phyloP scores from a whole-genome alignment of 164 flowering plant genomes.

The Santalum album region DNA sequence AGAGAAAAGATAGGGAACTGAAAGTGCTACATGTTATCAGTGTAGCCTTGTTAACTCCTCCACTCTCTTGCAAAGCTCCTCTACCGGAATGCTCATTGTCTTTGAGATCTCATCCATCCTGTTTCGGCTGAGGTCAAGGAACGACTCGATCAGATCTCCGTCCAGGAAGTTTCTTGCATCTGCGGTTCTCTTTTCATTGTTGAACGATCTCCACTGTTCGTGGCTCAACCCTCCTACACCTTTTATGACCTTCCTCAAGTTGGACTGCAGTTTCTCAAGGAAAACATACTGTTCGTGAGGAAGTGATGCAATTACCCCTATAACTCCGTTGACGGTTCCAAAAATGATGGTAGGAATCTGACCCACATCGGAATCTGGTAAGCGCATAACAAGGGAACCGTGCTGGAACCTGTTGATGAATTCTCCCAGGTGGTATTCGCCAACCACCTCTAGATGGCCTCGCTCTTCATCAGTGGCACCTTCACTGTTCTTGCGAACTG shows the following conservation, averaged over 20 bases:
- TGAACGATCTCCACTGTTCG: constrained; percentile 92
- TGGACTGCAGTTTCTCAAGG: constrained; percentile 74
- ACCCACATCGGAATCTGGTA: constrained; percentile 92
- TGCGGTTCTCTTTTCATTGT: constrained; percentile 77
- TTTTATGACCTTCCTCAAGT: constrained; percentile 77
- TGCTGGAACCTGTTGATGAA: constrained; percentile 82
- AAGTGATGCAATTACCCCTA: constrained; percentile 88
- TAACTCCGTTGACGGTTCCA: constrained; percentile 85
- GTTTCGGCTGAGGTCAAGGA: constrained; percentile 77
- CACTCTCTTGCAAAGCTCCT: constrained; percentile 92
- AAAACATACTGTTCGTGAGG: constrained; percentile 75
- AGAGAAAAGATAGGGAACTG: no score
- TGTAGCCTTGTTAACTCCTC: constrained; percentile 92
- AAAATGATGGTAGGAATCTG: constrained; percentile 88
- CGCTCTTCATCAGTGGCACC: constrained; percentile 98
- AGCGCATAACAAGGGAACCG: constrained; percentile 93
- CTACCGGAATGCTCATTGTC: constrained; percentile 59
- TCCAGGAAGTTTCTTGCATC: constrained; percentile 83
- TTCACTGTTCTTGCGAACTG: constrained; percentile 88
- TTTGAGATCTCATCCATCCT: constrained; percentile 85
- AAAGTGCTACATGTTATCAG: constrained; percentile 21
- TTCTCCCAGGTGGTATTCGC: constrained; percentile 94
- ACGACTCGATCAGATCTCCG: constrained; percentile 91
- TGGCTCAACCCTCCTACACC: constrained; percentile 96
- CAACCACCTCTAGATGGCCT: constrained; percentile 81